These are phyloP conservation scores for Pycnococcus provasolii DNA, from an alignment of 139 green algal genomes.

Conservation along the genomic window DNA sequence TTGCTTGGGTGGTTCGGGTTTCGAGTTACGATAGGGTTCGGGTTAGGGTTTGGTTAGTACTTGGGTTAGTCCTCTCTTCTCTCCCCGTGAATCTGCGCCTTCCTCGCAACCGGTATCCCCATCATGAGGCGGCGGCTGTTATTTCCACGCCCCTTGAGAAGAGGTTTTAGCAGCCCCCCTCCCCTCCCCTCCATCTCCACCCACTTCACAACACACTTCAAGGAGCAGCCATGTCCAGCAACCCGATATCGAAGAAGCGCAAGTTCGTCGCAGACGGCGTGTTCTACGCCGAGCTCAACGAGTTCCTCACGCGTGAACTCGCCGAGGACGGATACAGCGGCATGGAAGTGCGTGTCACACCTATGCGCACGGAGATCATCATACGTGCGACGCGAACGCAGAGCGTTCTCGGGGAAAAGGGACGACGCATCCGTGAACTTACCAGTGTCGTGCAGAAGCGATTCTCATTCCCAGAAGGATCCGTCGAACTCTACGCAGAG, in stretches of 20 bases:
- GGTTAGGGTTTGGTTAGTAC: too few species aligned
- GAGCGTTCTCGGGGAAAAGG: conserved; percentile 95
- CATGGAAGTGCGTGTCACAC: conserved; percentile 95
- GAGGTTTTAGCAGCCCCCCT: too few species aligned
- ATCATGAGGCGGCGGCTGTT: too few species aligned
- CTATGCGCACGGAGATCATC: conserved; percentile 98
- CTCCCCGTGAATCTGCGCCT: too few species aligned
- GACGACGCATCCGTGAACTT: conserved; percentile 93
- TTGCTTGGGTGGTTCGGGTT: too few species aligned
- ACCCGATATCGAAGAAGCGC: not conserved
- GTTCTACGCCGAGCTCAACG: conserved; percentile 99
- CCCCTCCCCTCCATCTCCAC: too few species aligned
- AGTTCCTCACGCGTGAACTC: conserved; percentile 92
- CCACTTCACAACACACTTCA: too few species aligned
- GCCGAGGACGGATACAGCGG: conserved; percentile 95
- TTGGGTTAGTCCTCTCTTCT: too few species aligned
- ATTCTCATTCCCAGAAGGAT: conserved; percentile 90
- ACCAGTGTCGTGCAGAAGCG: conserved; percentile 97
- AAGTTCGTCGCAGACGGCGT: conserved; percentile 97
- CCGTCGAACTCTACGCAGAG: conserved; percentile 98
- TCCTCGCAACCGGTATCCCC: too few species aligned
- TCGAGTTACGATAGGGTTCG: too few species aligned
- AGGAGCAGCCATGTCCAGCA: too few species aligned
- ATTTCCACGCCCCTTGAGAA: too few species aligned
- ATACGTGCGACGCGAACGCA: conserved; percentile 96